Evolutionary conservation across 2,329 filamentous ascomycete genomes (phyloP), one percentile per base, ranked within the genome.

Genomic region (Fusarium torreyae): DNA sequence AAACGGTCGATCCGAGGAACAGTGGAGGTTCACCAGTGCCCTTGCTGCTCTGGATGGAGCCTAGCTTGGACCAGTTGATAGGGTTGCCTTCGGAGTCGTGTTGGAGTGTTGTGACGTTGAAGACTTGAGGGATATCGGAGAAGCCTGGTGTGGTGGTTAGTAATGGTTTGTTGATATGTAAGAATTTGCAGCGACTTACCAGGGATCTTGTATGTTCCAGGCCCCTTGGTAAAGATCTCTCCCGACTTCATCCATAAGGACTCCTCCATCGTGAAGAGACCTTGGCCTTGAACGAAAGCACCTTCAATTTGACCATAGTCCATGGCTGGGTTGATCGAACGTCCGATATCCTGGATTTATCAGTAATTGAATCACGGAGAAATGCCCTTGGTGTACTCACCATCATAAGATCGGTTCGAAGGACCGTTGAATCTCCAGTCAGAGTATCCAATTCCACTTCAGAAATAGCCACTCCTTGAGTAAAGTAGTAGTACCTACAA

Each of bases 401-500:
- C 52, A 55, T 55, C 52, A 55, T 55, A 2, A 55, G 52, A 38
- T 55, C 52, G 2, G 42, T 49, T 38, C 52, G 48, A 0, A 55
- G 3, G 1, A 55, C 52, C 15, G 52, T 50, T 1, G 52, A 55
- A 14, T 55, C 52, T 15, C 52, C 52, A 0, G 42, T 55, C 0
- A 55, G 31, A 15, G 52, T 55, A 22, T 55, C 52, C 4, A 55
- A 24, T 33, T 55, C 52, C 2, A 55, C 52, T 8, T 55, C 52
- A 0, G 52, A 55, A 20, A 55, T 55, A 3, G 52, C 42, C 42
- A 55, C 42, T 55, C 52, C 52, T 22, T 55, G 52, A 1, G 52
- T 55, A 10, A 55, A 55, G 31, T 55, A 55, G 13, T 55, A 55
- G 42, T 55, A 55, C 51, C 51, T 54, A 10, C 15, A 3, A 14